Conservation (phyloP, 2,329 filamentous ascomycete genomes). For the Fusarium sp. region DNA sequence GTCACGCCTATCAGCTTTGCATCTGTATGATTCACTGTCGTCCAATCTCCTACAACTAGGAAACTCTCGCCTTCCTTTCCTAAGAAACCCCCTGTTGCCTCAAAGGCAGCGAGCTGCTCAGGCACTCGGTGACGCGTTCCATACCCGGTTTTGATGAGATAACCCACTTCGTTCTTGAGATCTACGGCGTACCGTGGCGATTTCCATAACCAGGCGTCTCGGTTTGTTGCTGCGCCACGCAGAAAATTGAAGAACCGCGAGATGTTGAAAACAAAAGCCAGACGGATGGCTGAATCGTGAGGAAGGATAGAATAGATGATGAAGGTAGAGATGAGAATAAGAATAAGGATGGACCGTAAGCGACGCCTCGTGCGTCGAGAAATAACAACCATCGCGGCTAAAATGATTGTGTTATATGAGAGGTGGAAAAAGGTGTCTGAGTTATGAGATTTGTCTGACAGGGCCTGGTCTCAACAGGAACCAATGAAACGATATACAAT, state of each 20-base stretch:
- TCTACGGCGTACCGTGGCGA: slow-evolving; percentile 58
- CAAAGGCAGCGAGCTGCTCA: slow-evolving; percentile 60
- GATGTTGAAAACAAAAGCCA: slow-evolving; percentile 51
- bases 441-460: slow-evolving; percentile 4
- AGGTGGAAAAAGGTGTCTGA: neutral
- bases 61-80: slow-evolving; percentile 55
- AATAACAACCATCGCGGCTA: slow-evolving; percentile 31
- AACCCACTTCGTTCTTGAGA: slow-evolving; percentile 59
- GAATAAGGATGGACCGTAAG: slow-evolving; percentile 36
- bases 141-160: slow-evolving; percentile 68
- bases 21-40: slow-evolving; percentile 51
- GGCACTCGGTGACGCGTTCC: slow-evolving; percentile 63
- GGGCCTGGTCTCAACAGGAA: slow-evolving; percentile 10
- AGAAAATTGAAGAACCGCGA: slow-evolving; percentile 49
- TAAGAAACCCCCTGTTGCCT: slow-evolving; percentile 49
- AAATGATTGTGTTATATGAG: slow-evolving; percentile 6
- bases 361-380: slow-evolving; percentile 48
- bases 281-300: slow-evolving; percentile 49
- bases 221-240: slow-evolving; percentile 43
- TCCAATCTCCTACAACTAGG: slow-evolving; percentile 65
- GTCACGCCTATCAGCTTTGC: slow-evolving; percentile 48
- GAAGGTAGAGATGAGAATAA: slow-evolving; percentile 43
- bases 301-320: slow-evolving; percentile 49
- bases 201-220: slow-evolving; percentile 57
- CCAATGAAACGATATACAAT: neutral